A percentile compares a stretch with the other conserved stretches of the same genome.
Evolutionary conservation across 331 rosid genomes (phyloP).

Genomic region (Dryas integrifolia): DNA sequence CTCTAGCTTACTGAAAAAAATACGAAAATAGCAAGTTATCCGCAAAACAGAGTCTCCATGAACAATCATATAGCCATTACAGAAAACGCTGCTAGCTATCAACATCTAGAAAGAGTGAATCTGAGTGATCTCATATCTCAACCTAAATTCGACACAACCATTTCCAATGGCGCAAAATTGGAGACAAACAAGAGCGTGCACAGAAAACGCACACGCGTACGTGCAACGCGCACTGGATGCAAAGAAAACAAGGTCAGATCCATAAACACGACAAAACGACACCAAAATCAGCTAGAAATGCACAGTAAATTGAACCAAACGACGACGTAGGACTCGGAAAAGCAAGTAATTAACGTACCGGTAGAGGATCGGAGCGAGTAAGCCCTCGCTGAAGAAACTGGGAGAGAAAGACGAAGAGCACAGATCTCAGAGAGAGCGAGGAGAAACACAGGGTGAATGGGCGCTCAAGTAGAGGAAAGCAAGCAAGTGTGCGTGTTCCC

Average conservation of each 20-base stretch:
- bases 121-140: background rate
- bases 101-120: background rate
- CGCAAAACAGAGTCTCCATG: slow-evolving; percentile 9
- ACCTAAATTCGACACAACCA: background rate
- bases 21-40: background rate
- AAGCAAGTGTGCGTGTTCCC: slow-evolving; percentile 41
- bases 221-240: no score
- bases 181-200: background rate
- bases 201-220: background rate
- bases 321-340: slow-evolving; percentile 18
- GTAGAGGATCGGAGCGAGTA: slow-evolving; percentile 5
- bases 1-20: background rate
- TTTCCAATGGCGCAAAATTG: background rate
- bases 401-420: slow-evolving; percentile 12
- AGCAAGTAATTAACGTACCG: slow-evolving; percentile 21
- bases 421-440: slow-evolving; percentile 42
- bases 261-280: background rate
- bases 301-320: background rate
- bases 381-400: slow-evolving; percentile 17
- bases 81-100: background rate
- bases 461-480: slow-evolving; percentile 38
- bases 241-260: slow-evolving; percentile 18
- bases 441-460: slow-evolving; percentile 2
- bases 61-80: slow-evolving; percentile 6
- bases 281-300: background rate